Evolutionary conservation across 768 basidiomycete species (phyloP).

Genomic region (Calocera viscosa): DNA sequence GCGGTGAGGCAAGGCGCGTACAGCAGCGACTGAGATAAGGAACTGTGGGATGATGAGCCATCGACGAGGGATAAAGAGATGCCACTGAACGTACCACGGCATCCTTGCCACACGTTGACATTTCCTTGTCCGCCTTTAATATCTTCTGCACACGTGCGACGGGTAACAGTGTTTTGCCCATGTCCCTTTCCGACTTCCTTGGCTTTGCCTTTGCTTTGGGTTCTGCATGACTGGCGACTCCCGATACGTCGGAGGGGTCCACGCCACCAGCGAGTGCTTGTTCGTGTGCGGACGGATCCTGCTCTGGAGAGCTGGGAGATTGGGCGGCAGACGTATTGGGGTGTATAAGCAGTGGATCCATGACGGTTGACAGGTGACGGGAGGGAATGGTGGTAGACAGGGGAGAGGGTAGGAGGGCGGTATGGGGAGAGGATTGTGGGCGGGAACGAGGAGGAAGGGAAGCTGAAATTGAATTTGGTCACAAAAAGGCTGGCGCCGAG

Average conservation of each 20-base stretch:
- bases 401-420: background rate
- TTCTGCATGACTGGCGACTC: background rate
- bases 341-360: slow-evolving; percentile 2
- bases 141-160: slow-evolving; percentile 70
- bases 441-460: background rate
- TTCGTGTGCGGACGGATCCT: background rate
- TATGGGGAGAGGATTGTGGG: background rate
- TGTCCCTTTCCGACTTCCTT: slow-evolving; percentile 32
- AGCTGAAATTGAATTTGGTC: background rate
- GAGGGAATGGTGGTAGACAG: background rate
- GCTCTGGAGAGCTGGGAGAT: background rate
- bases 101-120: slow-evolving; percentile 24
- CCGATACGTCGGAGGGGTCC: background rate
- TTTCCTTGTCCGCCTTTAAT: slow-evolving; percentile 69
- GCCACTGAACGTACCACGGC: background rate
- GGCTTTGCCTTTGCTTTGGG: background rate
- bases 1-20: slow-evolving; percentile 25
- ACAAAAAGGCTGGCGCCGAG: background rate
- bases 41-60: slow-evolving; percentile 49
- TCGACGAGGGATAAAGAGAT: slow-evolving; percentile 31
- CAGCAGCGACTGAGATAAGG: slow-evolving; percentile 69
- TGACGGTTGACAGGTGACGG: background rate
- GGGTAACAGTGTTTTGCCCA: slow-evolving; percentile 65
- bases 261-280: background rate
- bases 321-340: background rate